Evolutionary conservation across 306 rosid genomes (phyloP).

Genomic region (Vigna hirtella): DNA sequence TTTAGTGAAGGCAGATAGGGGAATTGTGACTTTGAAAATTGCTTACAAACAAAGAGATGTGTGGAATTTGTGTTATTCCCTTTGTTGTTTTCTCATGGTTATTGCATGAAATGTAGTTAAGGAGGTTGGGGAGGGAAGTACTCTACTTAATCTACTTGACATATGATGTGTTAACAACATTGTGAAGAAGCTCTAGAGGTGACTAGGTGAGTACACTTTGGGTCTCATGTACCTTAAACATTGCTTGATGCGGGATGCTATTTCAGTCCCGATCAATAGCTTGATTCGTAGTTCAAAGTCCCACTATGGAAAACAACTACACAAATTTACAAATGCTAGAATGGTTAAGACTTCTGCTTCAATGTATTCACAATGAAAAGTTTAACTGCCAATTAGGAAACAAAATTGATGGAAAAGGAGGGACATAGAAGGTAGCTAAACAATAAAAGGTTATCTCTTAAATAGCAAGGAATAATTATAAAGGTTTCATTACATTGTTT

Average conservation of each 20-base stretch:
- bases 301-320: not conserved
- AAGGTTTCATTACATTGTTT: not conserved
- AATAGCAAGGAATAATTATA: not conserved
- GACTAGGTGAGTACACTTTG: not conserved
- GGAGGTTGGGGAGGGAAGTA: not conserved
- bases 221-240: constrained; percentile 5
- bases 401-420: constrained; percentile 6
- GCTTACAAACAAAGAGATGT: not conserved
- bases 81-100: constrained; percentile 13
- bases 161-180: not conserved
- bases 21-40: not conserved
- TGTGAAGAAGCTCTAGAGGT: constrained; percentile 22
- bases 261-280: constrained; percentile 1
- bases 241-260: constrained; percentile 9
- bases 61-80: constrained; percentile 4
- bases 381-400: not conserved
- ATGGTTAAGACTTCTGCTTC: not conserved
- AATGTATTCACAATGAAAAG: not conserved
- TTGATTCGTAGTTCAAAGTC: not conserved
- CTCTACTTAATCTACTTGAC: not conserved
- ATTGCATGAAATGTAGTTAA: constrained; percentile 6
- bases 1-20: not conserved
- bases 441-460: not conserved
- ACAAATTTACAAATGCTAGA: not conserved
- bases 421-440: not conserved